Conservation (phyloP, 1,139 yeast genomes). For the Pichia sp. region DNA sequence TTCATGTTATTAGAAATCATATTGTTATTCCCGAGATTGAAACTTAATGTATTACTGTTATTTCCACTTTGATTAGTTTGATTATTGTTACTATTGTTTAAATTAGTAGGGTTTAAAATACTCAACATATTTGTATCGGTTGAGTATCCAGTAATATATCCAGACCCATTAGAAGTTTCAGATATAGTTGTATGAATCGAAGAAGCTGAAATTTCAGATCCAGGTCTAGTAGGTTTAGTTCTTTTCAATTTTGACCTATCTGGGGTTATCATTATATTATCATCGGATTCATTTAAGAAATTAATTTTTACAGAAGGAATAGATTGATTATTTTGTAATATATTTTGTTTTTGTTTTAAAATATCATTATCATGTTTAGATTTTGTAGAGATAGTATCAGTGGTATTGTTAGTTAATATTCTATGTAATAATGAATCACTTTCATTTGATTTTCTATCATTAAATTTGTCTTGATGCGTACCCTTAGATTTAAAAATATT, state of each 20-base stretch:
- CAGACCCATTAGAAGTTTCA: constrained; percentile 32
- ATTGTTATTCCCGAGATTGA: not conserved
- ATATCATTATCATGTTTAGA: too few species aligned
- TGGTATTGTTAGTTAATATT: too few species aligned
- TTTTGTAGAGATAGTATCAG: too few species aligned
- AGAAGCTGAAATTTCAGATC: constrained; percentile 28
- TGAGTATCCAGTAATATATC: constrained; percentile 31
- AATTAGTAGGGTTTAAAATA: not conserved
- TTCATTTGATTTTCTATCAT: not conserved
- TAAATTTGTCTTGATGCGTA: not conserved
- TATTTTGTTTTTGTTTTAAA: too few species aligned
- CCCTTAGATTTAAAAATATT: constrained; percentile 7
- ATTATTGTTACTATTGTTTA: not conserved
- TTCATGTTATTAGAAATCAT: not conserved
- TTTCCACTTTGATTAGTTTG: not conserved
- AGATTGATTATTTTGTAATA: too few species aligned
- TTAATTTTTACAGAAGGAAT: not conserved
- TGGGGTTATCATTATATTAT: constrained; percentile 6
- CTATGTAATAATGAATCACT: too few species aligned
- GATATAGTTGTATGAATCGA: constrained; percentile 30
- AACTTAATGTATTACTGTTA: not conserved
- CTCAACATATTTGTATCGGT: constrained; percentile 23
- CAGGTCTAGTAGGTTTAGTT: constrained; percentile 23
- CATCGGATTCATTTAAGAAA: constrained; percentile 1
- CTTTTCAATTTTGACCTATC: constrained; percentile 8